phyloP scores from a whole-genome alignment of 1,284 basidiomycete genomes.

The Sporisorium graminicola region DNA sequence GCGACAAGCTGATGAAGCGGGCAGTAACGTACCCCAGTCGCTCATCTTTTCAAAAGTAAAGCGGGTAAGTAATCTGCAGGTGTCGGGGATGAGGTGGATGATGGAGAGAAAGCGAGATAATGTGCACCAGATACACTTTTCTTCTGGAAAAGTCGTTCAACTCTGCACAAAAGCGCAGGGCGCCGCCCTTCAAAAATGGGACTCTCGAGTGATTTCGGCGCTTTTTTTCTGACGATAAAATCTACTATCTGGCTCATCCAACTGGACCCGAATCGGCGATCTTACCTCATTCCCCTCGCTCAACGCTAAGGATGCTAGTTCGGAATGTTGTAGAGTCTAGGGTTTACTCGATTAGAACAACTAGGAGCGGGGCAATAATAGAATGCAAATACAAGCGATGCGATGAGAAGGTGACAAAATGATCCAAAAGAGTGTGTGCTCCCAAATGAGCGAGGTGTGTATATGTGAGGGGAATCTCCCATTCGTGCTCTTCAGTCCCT shows the following conservation, averaged over 20 bases:
- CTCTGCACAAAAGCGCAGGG: not conserved
- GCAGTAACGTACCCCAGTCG: conserved; percentile 56
- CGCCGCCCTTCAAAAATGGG: not conserved
- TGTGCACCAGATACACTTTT: no score
- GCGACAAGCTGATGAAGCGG: not conserved
- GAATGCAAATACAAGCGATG: not conserved
- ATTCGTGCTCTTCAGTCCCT: not conserved
- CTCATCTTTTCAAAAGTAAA: conserved; percentile 41
- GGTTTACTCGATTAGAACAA: not conserved
- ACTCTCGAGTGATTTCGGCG: not conserved
- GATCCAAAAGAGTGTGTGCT: conserved; percentile 2
- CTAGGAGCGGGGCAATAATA: no score
- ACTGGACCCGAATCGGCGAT: not conserved
- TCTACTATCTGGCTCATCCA: not conserved
- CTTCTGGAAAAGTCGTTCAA: not conserved
- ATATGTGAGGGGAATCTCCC: not conserved
- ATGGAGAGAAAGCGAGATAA: conserved; percentile 3
- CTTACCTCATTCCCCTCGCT: not conserved
- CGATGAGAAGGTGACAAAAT: not conserved
- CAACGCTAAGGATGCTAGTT: not conserved
- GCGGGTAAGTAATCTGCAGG: no score
- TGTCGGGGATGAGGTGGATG: conserved; percentile 2
- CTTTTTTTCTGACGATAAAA: not conserved
- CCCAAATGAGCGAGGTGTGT: conserved; percentile 16
- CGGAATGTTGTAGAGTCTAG: not conserved